Conservation (phyloP, 2,329 filamentous ascomycete species). For the Fusarium pseudocircinatum region DNA sequence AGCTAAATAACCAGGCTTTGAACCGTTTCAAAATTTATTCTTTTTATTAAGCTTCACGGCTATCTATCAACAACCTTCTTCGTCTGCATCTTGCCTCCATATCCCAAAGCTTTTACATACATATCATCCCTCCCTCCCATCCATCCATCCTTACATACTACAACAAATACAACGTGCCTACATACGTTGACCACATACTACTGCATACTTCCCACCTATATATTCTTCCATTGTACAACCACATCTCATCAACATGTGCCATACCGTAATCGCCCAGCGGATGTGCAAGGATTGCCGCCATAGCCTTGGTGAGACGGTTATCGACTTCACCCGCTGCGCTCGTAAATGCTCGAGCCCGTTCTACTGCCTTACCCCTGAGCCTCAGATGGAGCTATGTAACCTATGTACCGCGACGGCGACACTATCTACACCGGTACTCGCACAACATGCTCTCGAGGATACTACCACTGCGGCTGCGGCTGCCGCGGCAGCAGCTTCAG, state of each 20-base stretch:
- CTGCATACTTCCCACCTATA: background rate
- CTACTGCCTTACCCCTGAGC: slow-evolving; percentile 44
- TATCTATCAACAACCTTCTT: background rate
- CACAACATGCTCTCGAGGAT: slow-evolving; percentile 34
- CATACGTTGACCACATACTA: background rate
- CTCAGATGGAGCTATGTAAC: slow-evolving; percentile 42
- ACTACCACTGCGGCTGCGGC: slow-evolving; percentile 18
- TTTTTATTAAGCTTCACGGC: slow-evolving; percentile 21
- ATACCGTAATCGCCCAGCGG: slow-evolving; percentile 45
- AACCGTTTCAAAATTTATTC: slow-evolving; percentile 6
- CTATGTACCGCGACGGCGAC: slow-evolving; percentile 35
- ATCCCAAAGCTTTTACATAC: background rate
- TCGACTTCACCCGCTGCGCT: slow-evolving; percentile 44
- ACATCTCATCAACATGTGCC: slow-evolving; percentile 41
- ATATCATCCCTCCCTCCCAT: background rate
- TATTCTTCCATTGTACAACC: slow-evolving; percentile 9
- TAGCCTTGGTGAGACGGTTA: slow-evolving; percentile 44
- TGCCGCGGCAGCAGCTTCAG: slow-evolving; percentile 16
- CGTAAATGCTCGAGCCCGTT: slow-evolving; percentile 45
- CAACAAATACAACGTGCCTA: background rate
- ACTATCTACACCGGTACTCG: slow-evolving; percentile 41
- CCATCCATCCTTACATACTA: background rate
- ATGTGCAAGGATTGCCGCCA: slow-evolving; percentile 43
- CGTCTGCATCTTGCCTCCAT: background rate
- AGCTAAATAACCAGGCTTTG: slow-evolving; percentile 32